Evolutionary conservation across 805 yeast genomes (phyloP), one percentile per base, ranked within the genome.

Genomic region (Kodamaea kaohsiungensis): DNA sequence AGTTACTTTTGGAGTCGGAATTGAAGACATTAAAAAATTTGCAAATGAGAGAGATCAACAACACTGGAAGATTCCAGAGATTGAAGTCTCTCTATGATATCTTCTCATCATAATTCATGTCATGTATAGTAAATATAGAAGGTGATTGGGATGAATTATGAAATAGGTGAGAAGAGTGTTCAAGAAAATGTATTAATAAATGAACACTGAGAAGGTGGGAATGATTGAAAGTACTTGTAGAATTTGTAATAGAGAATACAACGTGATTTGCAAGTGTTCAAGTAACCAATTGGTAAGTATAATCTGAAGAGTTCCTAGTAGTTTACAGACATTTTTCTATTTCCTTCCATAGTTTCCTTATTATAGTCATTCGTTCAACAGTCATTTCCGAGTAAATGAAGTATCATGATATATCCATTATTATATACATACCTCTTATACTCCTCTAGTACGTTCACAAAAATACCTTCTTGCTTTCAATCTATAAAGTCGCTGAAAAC

Each of bases 1-100:
- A 87, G 61, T 78, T 88, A 56, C 71, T 95, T 48, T 73, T 91
- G 40, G 86, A 87, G 17, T 81, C 86, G 48, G 99, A 93, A 69
- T 74, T 89, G 59, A 80, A 83, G 53, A 93, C 89, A 59, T 74
- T 91, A 60, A 82, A 83, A 53, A 75, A 76, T 58, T 79, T 88
- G 57, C 83, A 82, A 54, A 79, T 77, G 25, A 71, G 82, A 55
- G 91, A 88, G 65, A 70, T 83, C 52, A 72, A 75, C 40, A 75
- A 82, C 46, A 66, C 83, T 40, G 83, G 83, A 1, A 82, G 85
- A 56, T 71, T 84, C 52, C 72, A 78, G 53, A 76, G 95, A 63
- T 66, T 86, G 15, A 71, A 83, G 47, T 72, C 83, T 18, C 68
- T 86, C 51, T 84, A 85, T 75, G 88, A 82, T 55, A 75, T 80